Evolutionary conservation across 2,329 filamentous ascomycete genomes (phyloP).

Genomic region (Pseudogymnoascus sp.): DNA sequence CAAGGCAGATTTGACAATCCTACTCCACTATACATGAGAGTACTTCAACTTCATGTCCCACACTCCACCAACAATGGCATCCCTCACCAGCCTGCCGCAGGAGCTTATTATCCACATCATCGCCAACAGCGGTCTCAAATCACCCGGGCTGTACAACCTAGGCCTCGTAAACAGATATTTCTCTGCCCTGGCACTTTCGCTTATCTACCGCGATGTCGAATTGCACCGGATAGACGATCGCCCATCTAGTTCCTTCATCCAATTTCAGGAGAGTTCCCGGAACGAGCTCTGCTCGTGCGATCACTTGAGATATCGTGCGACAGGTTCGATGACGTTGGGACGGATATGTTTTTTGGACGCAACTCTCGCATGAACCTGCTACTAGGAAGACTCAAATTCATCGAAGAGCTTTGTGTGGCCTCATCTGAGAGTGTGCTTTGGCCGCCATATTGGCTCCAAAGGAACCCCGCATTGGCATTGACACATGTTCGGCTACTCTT

Average conservation of each 20-base stretch:
- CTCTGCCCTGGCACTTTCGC: not conserved
- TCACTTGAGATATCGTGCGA: not conserved
- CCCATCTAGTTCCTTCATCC: not conserved
- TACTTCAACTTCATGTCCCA: not conserved
- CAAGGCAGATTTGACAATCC: not conserved
- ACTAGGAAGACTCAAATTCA: not conserved
- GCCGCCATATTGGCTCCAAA: no score
- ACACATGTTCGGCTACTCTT: no score
- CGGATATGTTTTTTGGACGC: not conserved
- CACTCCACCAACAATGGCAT: not conserved
- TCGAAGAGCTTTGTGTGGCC: not conserved
- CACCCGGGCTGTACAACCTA: not conserved
- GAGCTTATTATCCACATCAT: not conserved
- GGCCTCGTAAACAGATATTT: not conserved
- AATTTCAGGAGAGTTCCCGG: not conserved
- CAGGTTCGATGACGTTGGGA: not conserved
- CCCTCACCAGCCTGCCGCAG: not conserved
- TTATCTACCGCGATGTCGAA: not conserved
- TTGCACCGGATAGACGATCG: not conserved
- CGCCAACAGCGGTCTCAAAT: not conserved
- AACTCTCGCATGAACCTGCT: not conserved
- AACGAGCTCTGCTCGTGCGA: not conserved
- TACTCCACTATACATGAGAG: not conserved
- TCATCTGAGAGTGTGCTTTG: not conserved
- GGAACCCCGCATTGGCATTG: no score